Percentiles rank a stretch among this genome's conserved stretches.
These are phyloP conservation scores for Fragilaria radians DNA, from an alignment of 108 stramenopile species.

Conservation along the genomic window DNA sequence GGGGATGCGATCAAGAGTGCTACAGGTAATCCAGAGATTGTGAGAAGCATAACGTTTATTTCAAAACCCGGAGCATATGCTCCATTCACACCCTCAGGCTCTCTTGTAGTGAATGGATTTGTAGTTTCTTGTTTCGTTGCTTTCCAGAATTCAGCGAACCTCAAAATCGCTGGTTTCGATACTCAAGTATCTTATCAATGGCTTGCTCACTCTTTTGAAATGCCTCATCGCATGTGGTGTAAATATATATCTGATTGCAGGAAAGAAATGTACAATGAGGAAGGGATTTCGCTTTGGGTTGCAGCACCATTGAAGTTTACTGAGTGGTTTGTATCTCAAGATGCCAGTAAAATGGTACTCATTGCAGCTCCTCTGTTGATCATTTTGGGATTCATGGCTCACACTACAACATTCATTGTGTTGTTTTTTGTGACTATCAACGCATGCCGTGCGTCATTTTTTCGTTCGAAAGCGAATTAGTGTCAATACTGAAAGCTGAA, in stretches of 20 bases:
- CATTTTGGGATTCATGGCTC: background rate
- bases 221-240: background rate
- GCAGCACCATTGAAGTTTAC: background rate
- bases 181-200: background rate
- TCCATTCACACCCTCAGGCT: slow-evolving; percentile 3
- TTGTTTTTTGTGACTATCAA: too few relatives aligned
- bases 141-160: background rate
- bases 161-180: background rate
- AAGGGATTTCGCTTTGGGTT: background rate
- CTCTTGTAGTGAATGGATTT: slow-evolving; percentile 1
- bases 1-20: background rate
- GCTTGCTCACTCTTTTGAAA: background rate
- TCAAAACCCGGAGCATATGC: slow-evolving; percentile 1
- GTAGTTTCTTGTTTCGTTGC: background rate
- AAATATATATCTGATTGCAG: background rate
- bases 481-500: too few relatives aligned
- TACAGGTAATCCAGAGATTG: background rate
- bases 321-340: background rate
- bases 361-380: background rate
- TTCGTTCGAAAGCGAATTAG: too few relatives aligned
- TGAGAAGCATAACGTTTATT: background rate
- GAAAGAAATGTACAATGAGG: background rate
- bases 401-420: background rate
- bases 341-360: background rate
- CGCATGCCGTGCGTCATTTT: too few relatives aligned